Evolutionary conservation across 2,329 filamentous ascomycete species (phyloP), one percentile per base, ranked within the genome.

Genomic region (Aspergillus awamori): DNA sequence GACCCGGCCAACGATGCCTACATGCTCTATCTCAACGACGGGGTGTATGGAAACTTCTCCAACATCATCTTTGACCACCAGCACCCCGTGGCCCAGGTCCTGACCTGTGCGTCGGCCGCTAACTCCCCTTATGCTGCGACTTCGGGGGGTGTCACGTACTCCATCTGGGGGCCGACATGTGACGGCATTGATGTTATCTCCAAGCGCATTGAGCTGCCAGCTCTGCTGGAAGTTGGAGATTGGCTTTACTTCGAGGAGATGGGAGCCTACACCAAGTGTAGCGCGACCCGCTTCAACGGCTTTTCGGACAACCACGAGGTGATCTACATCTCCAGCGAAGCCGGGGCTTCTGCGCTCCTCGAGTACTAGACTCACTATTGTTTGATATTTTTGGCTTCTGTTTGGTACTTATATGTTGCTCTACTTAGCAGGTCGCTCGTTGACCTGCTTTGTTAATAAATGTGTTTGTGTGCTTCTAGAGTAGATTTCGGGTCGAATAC

Each of bases 1-100:
- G 74, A 75, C 51, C 69, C 72, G 3, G 68, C 69, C 15, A 70
- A 70, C 6, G 70, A 70, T 63, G 91, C 89, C 68, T 97, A 96
- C 84, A 99, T 98, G 95, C 81, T 97, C 51, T 99, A 99, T 77
- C 82, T 98, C 76, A 99, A 99, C 75, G 95, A 99, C 70, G 95
- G 95, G 28, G 89, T 98, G 57, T 99, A 99, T 74, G 95, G 95
- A 72, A 98, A 98, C 82, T 98, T 99, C 75, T 96, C 92, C 67
- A 96, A 93, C 86, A 98, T 98, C 84, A 97, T 98, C 83, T 99
- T 97, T 76, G 95, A 98, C 74, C 95, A 98, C 79, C 95, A 99
- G 83, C 86, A 96, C 71, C 95, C 95, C 1, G 80, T 90, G 49
- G 92, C 94, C 59, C 91, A 90, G 78, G 86, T 98, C 61, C 83